A percentile compares a stretch with the other conserved stretches of the same genome.
Evolutionary conservation across 495 filamentous ascomycete genomes (phyloP).

Genomic region (Astrothelium macrocarpum): DNA sequence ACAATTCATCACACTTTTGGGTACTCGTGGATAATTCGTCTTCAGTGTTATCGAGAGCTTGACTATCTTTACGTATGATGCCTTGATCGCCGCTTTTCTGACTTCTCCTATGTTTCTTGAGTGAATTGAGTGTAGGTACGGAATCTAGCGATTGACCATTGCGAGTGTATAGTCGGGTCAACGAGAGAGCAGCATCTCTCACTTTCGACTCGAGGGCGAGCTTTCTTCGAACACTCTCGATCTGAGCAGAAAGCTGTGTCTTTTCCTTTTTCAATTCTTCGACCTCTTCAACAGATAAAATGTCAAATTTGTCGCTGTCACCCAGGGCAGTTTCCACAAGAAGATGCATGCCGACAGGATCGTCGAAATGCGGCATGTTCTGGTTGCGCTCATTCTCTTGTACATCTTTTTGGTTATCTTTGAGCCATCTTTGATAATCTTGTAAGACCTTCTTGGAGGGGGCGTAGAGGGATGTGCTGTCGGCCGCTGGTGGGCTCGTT

Average conservation of each 20-base stretch:
- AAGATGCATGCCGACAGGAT: constrained; percentile 66
- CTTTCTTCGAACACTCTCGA: constrained; percentile 69
- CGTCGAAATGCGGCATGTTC: constrained; percentile 17
- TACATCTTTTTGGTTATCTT: background rate
- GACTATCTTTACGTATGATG: constrained; percentile 20
- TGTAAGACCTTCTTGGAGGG: background rate
- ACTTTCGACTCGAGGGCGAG: constrained; percentile 88
- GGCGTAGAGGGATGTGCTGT: background rate
- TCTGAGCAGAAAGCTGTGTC: constrained; percentile 55
- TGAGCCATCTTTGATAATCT: constrained; percentile 3
- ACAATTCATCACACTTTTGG: constrained; percentile 75
- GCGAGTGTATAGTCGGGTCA: constrained; percentile 61
- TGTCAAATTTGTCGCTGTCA: constrained; percentile 73
- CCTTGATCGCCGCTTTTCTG: constrained; percentile 37
- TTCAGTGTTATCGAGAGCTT: constrained; percentile 49
- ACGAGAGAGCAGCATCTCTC: constrained; percentile 79
- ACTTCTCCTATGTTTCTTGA: constrained; percentile 39
- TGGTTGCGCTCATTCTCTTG: background rate
- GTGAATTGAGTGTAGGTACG: constrained; percentile 3
- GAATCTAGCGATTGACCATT: background rate
- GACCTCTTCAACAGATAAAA: constrained; percentile 82
- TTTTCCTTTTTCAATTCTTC: constrained; percentile 84
- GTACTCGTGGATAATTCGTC: constrained; percentile 65
- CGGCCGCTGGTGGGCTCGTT: background rate
- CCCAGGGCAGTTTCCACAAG: constrained; percentile 86